These are phyloP conservation scores for Ascochyta lentis DNA, from an alignment of 2,329 filamentous ascomycete genomes.

Conservation along the genomic window DNA sequence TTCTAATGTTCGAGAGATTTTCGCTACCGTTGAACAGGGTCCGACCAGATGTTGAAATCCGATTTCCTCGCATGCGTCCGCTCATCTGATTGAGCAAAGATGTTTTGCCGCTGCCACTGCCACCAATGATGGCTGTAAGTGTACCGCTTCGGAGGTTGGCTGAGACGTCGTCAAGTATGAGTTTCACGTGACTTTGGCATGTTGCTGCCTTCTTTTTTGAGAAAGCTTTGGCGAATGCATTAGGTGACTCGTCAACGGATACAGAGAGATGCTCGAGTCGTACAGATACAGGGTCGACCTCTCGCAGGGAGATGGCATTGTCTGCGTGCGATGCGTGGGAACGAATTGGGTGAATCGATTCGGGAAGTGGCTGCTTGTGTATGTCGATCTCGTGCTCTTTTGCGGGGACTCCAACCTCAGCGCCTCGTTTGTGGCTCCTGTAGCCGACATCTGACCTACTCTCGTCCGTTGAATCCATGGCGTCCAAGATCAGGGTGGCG, in stretches of 20 bases:
- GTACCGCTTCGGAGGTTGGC: conserved; percentile 70
- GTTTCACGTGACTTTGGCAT: conserved; percentile 46
- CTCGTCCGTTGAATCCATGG: conserved; percentile 25
- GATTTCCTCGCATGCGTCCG: conserved; percentile 67
- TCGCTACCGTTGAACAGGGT: conserved; percentile 67
- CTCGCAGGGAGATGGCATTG: conserved; percentile 49
- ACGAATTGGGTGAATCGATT: conserved; percentile 22
- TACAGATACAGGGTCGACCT: conserved; percentile 64
- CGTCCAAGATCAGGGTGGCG: conserved; percentile 6
- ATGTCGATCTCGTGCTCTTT: conserved; percentile 12
- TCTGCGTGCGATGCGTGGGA: conserved; percentile 31
- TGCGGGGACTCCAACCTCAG: conserved; percentile 2
- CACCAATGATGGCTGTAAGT: conserved; percentile 77
- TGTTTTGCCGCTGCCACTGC: conserved; percentile 73
- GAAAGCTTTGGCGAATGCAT: conserved; percentile 31
- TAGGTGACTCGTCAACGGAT: conserved; percentile 64
- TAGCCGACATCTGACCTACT: conserved; percentile 12
- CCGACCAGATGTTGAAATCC: conserved; percentile 59
- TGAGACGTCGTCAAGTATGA: conserved; percentile 68
- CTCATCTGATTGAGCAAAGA: conserved; percentile 70
- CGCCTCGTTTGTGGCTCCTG: conserved; percentile 4
- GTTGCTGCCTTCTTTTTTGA: conserved; percentile 35
- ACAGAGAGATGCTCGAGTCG: conserved; percentile 63
- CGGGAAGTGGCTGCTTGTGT: conserved; percentile 14
- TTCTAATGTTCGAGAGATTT: conserved; percentile 59